These are phyloP conservation scores for Hypoxylon sp. DNA, from an alignment of 2,329 filamentous ascomycete species.

Conservation along the genomic window DNA sequence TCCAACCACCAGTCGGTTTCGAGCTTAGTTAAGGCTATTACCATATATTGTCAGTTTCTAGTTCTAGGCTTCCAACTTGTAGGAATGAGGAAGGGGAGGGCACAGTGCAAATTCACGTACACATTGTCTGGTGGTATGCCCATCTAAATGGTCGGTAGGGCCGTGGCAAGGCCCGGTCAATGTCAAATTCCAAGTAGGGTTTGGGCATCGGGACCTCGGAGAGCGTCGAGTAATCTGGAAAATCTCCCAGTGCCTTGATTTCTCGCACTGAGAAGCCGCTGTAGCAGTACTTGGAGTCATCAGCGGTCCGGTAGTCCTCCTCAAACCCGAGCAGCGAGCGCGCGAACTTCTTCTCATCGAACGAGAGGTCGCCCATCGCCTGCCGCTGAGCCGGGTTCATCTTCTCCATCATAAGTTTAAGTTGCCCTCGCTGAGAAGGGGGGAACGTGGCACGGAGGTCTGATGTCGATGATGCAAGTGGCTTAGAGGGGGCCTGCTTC, in stretches of 20 bases:
- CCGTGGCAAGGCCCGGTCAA: conserved; percentile 76
- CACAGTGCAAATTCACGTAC: conserved; percentile 64
- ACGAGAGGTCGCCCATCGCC: conserved; percentile 43
- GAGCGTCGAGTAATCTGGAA: conserved; percentile 82
- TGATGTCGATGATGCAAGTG: conserved; percentile 41
- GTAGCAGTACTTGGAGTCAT: conserved; percentile 66
- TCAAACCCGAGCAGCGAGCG: conserved; percentile 54
- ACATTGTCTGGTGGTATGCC: conserved; percentile 93
- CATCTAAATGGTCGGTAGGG: conserved; percentile 88
- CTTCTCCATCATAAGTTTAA: conserved; percentile 37
- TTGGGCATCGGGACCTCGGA: conserved; percentile 80
- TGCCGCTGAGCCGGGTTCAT: conserved; percentile 41
- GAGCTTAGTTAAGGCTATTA: conserved; percentile 79
- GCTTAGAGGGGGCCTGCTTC: conserved; percentile 47
- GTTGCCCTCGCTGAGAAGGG: conserved; percentile 45
- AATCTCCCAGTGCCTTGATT: conserved; percentile 78
- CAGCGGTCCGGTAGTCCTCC: conserved; percentile 55
- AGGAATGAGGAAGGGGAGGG: no score
- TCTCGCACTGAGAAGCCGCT: conserved; percentile 80
- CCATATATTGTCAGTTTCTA: conserved; percentile 3
- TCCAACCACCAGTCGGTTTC: conserved; percentile 93
- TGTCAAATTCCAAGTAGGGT: conserved; percentile 75
- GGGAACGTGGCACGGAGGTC: conserved; percentile 45
- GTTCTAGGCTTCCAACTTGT: background rate
- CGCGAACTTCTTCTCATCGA: conserved; percentile 42